phyloP scores from a whole-genome alignment of 805 yeast species.

The Ogataea trehalophila region DNA sequence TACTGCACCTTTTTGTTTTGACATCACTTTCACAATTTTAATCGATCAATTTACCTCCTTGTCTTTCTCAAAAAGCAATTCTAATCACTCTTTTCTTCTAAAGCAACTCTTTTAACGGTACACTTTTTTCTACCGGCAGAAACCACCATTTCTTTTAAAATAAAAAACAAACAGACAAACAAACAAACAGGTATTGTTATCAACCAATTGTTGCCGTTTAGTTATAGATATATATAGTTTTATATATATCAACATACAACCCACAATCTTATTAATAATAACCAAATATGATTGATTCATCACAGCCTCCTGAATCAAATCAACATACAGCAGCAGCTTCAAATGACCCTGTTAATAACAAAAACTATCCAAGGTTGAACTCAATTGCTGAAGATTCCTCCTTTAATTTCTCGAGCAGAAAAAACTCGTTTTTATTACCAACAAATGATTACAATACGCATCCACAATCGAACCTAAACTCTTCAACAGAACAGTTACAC shows the following conservation, averaged over 20 bases:
- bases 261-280: conserved; percentile 5
- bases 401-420: conserved; percentile 22
- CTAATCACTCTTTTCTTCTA: too few relatives aligned
- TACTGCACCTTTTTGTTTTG: too few relatives aligned
- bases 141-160: too few relatives aligned
- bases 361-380: conserved; percentile 14
- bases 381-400: conserved; percentile 24
- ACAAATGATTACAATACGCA: conserved; percentile 11
- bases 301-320: conserved; percentile 21
- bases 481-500: conserved; percentile 6
- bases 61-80: too few relatives aligned
- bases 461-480: conserved; percentile 4
- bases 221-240: too few relatives aligned
- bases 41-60: too few relatives aligned
- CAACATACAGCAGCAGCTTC: conserved; percentile 9
- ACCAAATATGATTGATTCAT: conserved; percentile 20
- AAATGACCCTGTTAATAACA: conserved; percentile 12
- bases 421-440: conserved; percentile 23
- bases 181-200: not conserved
- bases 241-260: not conserved
- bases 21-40: too few relatives aligned
- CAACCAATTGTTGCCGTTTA: not conserved
- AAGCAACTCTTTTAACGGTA: too few relatives aligned
- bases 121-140: too few relatives aligned
- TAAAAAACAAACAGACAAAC: too few relatives aligned